Evolutionary conservation across 768 basidiomycete genomes (phyloP).

Genomic region (Cubamyces sp.): DNA sequence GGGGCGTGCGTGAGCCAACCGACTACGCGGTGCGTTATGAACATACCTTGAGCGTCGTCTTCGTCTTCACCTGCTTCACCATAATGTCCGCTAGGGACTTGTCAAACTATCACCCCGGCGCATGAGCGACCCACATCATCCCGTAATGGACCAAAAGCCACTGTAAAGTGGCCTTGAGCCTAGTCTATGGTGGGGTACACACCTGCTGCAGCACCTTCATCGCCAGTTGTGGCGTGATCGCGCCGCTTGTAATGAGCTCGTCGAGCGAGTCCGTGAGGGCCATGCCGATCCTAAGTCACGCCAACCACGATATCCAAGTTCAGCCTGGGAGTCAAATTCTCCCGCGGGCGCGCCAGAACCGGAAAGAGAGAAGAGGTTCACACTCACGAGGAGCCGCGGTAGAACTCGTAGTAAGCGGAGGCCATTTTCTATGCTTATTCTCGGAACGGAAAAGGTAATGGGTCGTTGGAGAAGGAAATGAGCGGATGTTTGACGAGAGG

Average conservation of each 20-base stretch:
- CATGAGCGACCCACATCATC: background rate
- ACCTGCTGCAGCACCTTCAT: conserved; percentile 99
- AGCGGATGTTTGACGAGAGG: background rate
- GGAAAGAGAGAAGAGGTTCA: conserved; percentile 2
- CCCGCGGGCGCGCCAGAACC: background rate
- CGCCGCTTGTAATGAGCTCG: conserved; percentile 95
- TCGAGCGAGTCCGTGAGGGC: conserved; percentile 97
- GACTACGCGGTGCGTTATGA: conserved; percentile 3
- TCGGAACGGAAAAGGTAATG: background rate
- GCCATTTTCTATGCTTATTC: conserved; percentile 54
- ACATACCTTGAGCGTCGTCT: conserved; percentile 88
- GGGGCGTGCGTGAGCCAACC: conserved; percentile 11
- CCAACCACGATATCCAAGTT: background rate
- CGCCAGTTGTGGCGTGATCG: conserved; percentile 97
- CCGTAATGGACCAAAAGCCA: conserved; percentile 4
- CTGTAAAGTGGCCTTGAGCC: background rate
- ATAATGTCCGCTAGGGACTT: conserved; percentile 93
- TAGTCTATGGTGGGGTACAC: background rate
- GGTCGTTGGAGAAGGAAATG: background rate
- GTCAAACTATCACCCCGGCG: conserved; percentile 71
- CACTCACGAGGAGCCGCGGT: conserved; percentile 87
- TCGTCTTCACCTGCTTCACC: conserved; percentile 92
- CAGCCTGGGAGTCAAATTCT: conserved; percentile 16
- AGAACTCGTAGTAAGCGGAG: conserved; percentile 89
- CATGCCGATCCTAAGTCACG: conserved; percentile 80